Evolutionary conservation across 1,284 basidiomycete genomes (phyloP).

Genomic region (Leccinum insolens): DNA sequence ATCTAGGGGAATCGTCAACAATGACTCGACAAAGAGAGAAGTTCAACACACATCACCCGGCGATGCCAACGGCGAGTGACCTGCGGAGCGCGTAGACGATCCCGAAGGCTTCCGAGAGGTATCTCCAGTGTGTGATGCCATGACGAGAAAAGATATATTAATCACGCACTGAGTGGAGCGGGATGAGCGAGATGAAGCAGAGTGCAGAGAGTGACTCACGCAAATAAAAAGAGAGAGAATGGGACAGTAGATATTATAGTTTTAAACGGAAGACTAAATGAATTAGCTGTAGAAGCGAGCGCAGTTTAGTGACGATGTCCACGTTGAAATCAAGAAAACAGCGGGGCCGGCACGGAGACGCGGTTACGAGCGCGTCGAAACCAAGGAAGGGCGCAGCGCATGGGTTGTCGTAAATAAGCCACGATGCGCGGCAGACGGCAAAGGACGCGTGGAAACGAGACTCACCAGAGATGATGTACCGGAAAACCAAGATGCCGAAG

Average conservation of each 20-base stretch:
- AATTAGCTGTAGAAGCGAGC: conserved; percentile 37
- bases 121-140: conserved; percentile 53
- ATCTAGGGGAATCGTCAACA: conserved; percentile 22
- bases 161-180: conserved; percentile 30
- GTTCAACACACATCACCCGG: conserved; percentile 50
- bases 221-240: conserved; percentile 29
- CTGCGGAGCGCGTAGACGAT: conserved; percentile 63
- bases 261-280: conserved; percentile 37
- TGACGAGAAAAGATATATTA: conserved; percentile 37
- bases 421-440: conserved; percentile 35
- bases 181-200: conserved; percentile 20
- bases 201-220: conserved; percentile 28
- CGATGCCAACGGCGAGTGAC: conserved; percentile 61
- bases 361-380: conserved; percentile 34
- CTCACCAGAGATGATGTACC: conserved; percentile 39
- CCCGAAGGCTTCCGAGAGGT: conserved; percentile 67
- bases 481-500: conserved; percentile 28
- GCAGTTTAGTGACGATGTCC: conserved; percentile 28
- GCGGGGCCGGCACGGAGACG: conserved; percentile 33
- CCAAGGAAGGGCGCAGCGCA: conserved; percentile 14
- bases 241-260: conserved; percentile 35
- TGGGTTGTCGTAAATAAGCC: conserved; percentile 36
- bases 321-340: conserved; percentile 21
- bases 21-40: conserved; percentile 9
- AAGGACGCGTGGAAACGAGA: conserved; percentile 42